Evolutionary conservation across 2,329 filamentous ascomycete genomes (phyloP).

Genomic region (Colletotrichum gigasporum): DNA sequence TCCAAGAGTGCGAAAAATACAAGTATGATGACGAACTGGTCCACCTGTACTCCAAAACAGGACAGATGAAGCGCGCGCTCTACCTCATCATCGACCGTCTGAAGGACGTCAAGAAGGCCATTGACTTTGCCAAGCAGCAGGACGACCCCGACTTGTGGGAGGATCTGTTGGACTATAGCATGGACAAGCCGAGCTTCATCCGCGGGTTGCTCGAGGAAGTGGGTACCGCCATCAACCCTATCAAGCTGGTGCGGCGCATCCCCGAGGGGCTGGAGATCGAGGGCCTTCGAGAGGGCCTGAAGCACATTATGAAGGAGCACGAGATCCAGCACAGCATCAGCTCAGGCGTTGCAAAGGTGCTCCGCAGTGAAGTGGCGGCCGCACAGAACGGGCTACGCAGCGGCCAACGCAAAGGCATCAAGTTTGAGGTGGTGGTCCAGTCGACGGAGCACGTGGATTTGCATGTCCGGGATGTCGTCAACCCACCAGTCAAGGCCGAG

Average conservation of each 20-base stretch:
- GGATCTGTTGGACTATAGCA: conserved; percentile 91
- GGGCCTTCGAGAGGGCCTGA: conserved; percentile 86
- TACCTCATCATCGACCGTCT: conserved; percentile 95
- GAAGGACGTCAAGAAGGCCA: conserved; percentile 89
- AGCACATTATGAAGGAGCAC: conserved; percentile 92
- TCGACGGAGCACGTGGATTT: conserved; percentile 53
- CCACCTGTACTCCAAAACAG: conserved; percentile 93
- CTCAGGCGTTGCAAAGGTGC: conserved; percentile 85
- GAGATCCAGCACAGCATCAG: conserved; percentile 95
- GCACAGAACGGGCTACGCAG: conserved; percentile 83
- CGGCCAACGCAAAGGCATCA: conserved; percentile 86
- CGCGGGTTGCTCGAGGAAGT: conserved; percentile 91
- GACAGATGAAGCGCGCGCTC: conserved; percentile 89
- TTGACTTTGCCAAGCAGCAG: conserved; percentile 93
- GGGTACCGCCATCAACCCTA: conserved; percentile 91
- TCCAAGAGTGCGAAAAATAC: conserved; percentile 79
- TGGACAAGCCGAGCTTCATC: conserved; percentile 98
- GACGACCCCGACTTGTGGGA: conserved; percentile 95
- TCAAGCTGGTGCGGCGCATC: conserved; percentile 88
- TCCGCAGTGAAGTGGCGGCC: conserved; percentile 85
- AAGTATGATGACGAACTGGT: conserved; percentile 94
- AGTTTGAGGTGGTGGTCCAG: conserved; percentile 78
- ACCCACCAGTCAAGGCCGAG: conserved; percentile 22
- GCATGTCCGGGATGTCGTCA: conserved; percentile 48
- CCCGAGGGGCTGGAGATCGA: conserved; percentile 94